These are phyloP conservation scores for Dalbergia oliveri DNA, from an alignment of 306 rosid genomes.

Conservation along the genomic window DNA sequence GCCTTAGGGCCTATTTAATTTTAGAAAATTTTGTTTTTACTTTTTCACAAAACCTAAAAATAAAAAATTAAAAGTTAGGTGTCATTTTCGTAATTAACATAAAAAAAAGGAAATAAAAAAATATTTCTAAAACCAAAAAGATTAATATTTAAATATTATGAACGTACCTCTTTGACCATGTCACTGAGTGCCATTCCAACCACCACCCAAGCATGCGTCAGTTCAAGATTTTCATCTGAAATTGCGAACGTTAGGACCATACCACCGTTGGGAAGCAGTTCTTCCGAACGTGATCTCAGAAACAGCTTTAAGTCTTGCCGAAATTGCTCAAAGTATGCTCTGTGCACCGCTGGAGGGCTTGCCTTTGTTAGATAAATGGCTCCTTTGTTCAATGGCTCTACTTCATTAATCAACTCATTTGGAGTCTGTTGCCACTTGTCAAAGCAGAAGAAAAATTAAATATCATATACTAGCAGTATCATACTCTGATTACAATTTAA, in stretches of 20 bases:
- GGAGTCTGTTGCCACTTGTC: background rate
- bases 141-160: too few species aligned
- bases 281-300: slow-evolving; percentile 51
- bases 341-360: slow-evolving; percentile 49
- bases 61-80: too few species aligned
- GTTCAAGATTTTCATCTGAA: background rate
- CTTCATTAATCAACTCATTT: slow-evolving; percentile 6
- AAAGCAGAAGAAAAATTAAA: background rate
- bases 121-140: too few species aligned
- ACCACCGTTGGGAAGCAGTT: slow-evolving; percentile 53
- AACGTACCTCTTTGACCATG: background rate
- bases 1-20: too few species aligned
- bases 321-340: slow-evolving; percentile 53
- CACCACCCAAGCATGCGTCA: background rate
- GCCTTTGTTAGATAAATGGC: slow-evolving; percentile 34
- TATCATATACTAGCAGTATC: background rate
- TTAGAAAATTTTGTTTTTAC: too few species aligned
- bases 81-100: background rate
- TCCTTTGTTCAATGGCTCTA: background rate
- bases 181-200: background rate
- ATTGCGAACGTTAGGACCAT: slow-evolving; percentile 43
- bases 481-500: too few species aligned
- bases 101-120: too few species aligned
- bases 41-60: too few species aligned
- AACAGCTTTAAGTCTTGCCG: slow-evolving; percentile 51